Evolutionary conservation across 495 filamentous ascomycete genomes (phyloP).

Genomic region (Pyrenopolyporus hunteri): DNA sequence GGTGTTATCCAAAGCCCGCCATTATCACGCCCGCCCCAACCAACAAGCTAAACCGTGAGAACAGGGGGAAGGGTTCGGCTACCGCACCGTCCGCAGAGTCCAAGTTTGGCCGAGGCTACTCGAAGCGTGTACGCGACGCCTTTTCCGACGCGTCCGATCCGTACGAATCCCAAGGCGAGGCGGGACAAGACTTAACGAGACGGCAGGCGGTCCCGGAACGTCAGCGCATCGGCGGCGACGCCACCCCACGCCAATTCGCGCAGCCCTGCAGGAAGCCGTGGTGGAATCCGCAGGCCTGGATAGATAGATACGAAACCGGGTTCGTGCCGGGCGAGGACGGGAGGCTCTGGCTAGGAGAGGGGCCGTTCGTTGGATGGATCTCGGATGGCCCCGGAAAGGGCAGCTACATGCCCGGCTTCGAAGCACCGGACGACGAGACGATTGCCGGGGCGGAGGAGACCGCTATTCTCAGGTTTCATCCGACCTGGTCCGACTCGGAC

Average conservation of each 20-base stretch:
- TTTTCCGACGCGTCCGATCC: conserved; percentile 4
- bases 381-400: conserved; percentile 11
- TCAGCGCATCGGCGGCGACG: background rate
- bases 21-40: conserved; percentile 3
- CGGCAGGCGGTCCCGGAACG: background rate
- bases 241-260: background rate
- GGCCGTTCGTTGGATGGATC: conserved; percentile 24
- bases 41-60: background rate
- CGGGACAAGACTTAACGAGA: too few species aligned
- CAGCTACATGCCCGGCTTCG: conserved; percentile 10
- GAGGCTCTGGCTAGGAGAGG: conserved; percentile 11
- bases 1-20: background rate
- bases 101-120: background rate
- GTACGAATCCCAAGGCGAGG: background rate
- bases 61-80: background rate
- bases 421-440: conserved; percentile 10
- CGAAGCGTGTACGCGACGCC: background rate
- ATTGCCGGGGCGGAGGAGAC: conserved; percentile 19
- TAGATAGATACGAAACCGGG: conserved; percentile 17
- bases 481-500: background rate
- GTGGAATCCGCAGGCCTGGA: conserved; percentile 24
- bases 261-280: background rate
- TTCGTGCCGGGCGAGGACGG: background rate
- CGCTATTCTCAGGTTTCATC: background rate
- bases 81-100: background rate